Evolutionary conservation across 2,329 filamentous ascomycete species (phyloP), one percentile per base, ranked within the genome.

Genomic region (Fusarium haematococcum): DNA sequence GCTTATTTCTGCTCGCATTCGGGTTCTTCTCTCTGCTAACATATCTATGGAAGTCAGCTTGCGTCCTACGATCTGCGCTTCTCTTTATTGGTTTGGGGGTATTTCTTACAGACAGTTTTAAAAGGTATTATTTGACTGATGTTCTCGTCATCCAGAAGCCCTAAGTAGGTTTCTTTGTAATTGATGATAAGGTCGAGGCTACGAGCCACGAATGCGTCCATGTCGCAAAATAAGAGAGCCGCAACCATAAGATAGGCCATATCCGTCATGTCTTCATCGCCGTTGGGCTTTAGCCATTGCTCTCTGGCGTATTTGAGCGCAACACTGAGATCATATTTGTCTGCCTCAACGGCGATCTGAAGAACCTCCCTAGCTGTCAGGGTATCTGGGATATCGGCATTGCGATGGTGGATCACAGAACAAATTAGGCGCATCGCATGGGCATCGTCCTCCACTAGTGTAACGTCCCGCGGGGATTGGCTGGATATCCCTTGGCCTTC

Each of bases 361-460:
- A 74, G 71, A 2, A 71, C 75, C 7, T 70, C 63, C 16, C 68
- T 65, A 1, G 68, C 73, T 25, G 57, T 60, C 30, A 64, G 23
- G n/a, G 8, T 6, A n/a, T 59, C 23, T 14, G 62, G 67, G 8
- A 67, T 58, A 32, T 39, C 23, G 8, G 35, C 33, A 25, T 58
- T 57, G 3, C 56, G 43, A 30, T 65, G 62, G 33, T 69, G 56
- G 25, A 69, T 59, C n/a, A 66, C 67, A 27, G 25, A 41, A 27
- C 52, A 66, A 20, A 61, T 45, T 32, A 48, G 23, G n/a, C 39
- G 43, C 35, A 69, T 60, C 20, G 67, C 52, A 16, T 27, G 23
- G n/a, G 56, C 52, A 32, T 65, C 67, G 25, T 69, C 62, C 10
- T 62, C 56, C 18, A 20, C 18, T 3, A 69, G 67, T 4, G 16